phyloP scores from a whole-genome alignment of 352 stramenopile species.

The Phytophthora podocarpi region DNA sequence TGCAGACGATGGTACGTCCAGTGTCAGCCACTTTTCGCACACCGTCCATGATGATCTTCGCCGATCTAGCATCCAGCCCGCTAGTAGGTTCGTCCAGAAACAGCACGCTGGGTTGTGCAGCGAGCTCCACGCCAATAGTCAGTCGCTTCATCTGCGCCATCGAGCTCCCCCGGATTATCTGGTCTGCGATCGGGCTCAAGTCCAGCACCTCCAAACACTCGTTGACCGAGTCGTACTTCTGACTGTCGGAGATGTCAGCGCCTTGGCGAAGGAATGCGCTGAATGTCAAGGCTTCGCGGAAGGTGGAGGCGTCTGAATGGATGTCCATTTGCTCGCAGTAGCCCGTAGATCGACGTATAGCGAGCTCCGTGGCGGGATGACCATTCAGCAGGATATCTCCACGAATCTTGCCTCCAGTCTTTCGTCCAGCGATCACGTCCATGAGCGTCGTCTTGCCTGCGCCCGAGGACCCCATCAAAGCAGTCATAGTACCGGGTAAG shows the following conservation, averaged over 20 bases:
- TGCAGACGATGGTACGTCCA: slow-evolving; percentile 88
- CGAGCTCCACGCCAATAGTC: slow-evolving; percentile 36
- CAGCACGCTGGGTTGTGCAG: slow-evolving; percentile 27
- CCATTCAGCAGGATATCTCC: slow-evolving; percentile 44
- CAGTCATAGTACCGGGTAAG: slow-evolving; percentile 17
- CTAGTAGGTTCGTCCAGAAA: slow-evolving; percentile 80
- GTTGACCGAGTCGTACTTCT: slow-evolving; percentile 34
- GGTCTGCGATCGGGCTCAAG: slow-evolving; percentile 27
- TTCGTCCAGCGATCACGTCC: slow-evolving; percentile 26
- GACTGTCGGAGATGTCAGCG: slow-evolving; percentile 37
- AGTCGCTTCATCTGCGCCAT: slow-evolving; percentile 41
- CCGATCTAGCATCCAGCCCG: slow-evolving; percentile 84
- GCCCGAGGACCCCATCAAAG: slow-evolving; percentile 22
- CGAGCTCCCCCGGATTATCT: slow-evolving; percentile 43
- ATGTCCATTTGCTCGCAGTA: slow-evolving; percentile 88
- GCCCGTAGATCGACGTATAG: slow-evolving; percentile 51
- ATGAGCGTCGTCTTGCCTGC: slow-evolving; percentile 28
- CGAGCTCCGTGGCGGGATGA: slow-evolving; percentile 53
- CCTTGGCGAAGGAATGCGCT: slow-evolving; percentile 37
- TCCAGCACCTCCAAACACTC: slow-evolving; percentile 31
- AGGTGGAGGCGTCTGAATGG: slow-evolving; percentile 83
- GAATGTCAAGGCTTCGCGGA: slow-evolving; percentile 63
- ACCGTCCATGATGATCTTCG: slow-evolving; percentile 86
- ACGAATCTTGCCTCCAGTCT: slow-evolving; percentile 16
- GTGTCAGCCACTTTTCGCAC: slow-evolving; percentile 84